Percentiles rank a stretch among this genome's conserved stretches.
Conservation (phyloP, 139 green algal species). For the Chlamydomonas sp. region DNA sequence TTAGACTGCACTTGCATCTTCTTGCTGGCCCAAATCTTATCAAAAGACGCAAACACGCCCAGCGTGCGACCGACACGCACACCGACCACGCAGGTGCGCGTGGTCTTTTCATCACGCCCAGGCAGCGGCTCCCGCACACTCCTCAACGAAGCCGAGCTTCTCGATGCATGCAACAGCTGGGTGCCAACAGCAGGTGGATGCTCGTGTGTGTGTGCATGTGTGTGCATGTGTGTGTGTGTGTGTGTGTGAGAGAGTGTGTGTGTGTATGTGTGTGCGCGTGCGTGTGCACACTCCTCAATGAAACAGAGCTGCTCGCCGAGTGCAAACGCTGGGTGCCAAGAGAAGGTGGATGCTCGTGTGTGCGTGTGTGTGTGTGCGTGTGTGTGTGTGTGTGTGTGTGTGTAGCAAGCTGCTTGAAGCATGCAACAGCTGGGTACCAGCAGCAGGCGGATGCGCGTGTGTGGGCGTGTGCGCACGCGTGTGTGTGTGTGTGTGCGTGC, state of each 20-base stretch:
- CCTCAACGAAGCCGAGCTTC: constrained; percentile 13
- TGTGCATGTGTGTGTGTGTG: neutral
- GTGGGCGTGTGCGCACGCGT: neutral
- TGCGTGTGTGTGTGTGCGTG: neutral
- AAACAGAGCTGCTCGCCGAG: constrained; percentile 14
- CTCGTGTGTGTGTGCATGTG: neutral
- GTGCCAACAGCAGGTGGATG: neutral
- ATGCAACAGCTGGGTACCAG: neutral
- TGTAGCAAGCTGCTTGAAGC: too few species aligned
- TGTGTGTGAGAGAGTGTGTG: too few species aligned
- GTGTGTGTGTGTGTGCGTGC: neutral
- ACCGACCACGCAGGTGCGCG: too few species aligned
- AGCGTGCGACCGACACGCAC: too few species aligned
- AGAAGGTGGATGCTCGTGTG: neutral
- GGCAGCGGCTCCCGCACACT: neutral
- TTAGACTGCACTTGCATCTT: too few species aligned
- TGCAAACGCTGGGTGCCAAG: constrained; percentile 1
- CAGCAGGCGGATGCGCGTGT: neutral
- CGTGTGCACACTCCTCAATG: constrained; percentile 8
- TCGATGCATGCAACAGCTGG: constrained; percentile 2
- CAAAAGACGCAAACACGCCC: too few species aligned
- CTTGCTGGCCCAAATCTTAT: too few species aligned
- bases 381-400: too few species aligned
- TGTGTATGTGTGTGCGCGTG: too few species aligned
- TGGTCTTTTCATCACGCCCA: constrained; percentile 8